A percentile compares a stretch with the other conserved stretches of the same genome.
Evolutionary conservation across 1,284 basidiomycete genomes (phyloP).

Genomic region (Paramarasmius palmivorus): DNA sequence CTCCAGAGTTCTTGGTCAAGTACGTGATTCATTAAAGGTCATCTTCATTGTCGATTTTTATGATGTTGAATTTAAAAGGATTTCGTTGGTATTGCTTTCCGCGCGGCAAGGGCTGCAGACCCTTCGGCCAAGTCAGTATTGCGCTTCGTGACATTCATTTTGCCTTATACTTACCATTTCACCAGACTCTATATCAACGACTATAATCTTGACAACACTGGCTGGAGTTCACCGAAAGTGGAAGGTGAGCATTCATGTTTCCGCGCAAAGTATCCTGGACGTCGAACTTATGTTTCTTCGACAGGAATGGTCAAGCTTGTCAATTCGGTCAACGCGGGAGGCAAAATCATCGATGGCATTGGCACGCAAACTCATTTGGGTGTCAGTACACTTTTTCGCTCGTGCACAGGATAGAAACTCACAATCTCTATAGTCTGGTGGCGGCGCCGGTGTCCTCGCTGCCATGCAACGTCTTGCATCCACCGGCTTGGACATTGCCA

Average conservation of each 20-base stretch:
- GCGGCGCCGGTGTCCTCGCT: conserved; percentile 37
- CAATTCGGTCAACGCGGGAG: conserved; percentile 24
- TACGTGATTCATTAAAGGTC: not conserved
- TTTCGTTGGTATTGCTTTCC: too few relatives aligned
- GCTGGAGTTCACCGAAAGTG: too few relatives aligned
- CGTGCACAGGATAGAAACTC: not conserved
- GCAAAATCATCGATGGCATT: conserved; percentile 38
- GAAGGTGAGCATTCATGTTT: too few relatives aligned
- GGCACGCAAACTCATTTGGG: conserved; percentile 42
- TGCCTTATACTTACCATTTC: too few relatives aligned
- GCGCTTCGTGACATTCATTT: too few relatives aligned
- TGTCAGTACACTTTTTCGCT: conserved; percentile 20
- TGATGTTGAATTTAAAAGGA: too few relatives aligned
- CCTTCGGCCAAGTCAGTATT: too few relatives aligned
- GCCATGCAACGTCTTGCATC: conserved; percentile 37
- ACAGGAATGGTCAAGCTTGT: conserved; percentile 11
- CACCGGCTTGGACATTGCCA: conserved; percentile 47
- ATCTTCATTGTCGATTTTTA: too few relatives aligned
- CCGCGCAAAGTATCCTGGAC: not conserved
- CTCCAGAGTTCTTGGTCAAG: conserved; percentile 32
- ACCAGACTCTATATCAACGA: too few relatives aligned
- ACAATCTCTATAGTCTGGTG: conserved; percentile 33
- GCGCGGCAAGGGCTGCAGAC: too few relatives aligned
- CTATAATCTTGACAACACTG: too few relatives aligned
- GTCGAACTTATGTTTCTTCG: not conserved